Conservation (phyloP, 2,329 filamentous ascomycete species). For the Paracorniculantispora psalliotae region DNA sequence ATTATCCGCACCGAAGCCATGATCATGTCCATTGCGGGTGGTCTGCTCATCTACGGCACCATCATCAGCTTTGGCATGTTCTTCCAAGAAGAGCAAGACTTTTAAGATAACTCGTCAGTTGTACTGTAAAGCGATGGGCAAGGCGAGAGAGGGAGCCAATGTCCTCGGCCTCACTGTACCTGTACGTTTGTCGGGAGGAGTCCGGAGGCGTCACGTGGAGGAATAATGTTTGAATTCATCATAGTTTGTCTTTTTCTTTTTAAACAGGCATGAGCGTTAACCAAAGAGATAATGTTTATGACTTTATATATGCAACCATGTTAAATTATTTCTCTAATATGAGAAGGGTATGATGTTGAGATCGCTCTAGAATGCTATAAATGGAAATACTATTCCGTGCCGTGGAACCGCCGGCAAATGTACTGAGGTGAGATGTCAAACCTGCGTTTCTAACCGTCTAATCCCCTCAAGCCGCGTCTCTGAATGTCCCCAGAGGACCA, state of each 20-base stretch:
- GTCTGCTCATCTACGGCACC: slow-evolving; percentile 91
- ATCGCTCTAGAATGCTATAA: background rate
- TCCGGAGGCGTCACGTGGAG: background rate
- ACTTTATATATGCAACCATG: background rate
- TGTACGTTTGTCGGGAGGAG: background rate
- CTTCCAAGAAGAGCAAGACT: slow-evolving; percentile 96
- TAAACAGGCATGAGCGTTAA: slow-evolving; percentile 10
- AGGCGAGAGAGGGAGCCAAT: background rate
- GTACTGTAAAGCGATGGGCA: background rate
- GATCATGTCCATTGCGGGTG: slow-evolving; percentile 91
- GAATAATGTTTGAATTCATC: background rate
- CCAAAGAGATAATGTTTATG: slow-evolving; percentile 5
- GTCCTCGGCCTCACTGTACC: background rate
- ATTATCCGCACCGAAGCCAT: slow-evolving; percentile 81
- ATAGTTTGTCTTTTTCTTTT: background rate
- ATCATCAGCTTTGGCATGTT: slow-evolving; percentile 98
- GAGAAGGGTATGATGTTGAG: slow-evolving; percentile 2
- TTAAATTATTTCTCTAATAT: background rate
- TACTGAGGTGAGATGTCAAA: background rate
- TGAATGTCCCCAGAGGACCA: slow-evolving; percentile 50
- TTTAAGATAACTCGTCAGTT: slow-evolving; percentile 45
- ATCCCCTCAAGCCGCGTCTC: slow-evolving; percentile 25
- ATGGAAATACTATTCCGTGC: background rate
- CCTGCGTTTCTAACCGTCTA: background rate
- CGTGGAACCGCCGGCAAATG: background rate